These are phyloP conservation scores for Eucalyptus curtisii DNA, from an alignment of 345 rosid genomes.

Conservation along the genomic window DNA sequence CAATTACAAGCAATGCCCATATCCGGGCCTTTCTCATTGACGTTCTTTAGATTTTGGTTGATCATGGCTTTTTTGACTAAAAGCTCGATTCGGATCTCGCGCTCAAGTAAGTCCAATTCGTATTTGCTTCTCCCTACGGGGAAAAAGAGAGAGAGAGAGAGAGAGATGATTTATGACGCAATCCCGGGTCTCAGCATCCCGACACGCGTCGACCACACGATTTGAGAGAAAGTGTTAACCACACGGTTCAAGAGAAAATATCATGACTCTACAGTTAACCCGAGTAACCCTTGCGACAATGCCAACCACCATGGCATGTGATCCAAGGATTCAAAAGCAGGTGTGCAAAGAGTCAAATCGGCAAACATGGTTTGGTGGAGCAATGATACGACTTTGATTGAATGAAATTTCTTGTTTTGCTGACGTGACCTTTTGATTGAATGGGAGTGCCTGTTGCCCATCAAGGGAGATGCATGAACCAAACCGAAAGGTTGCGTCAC, in stretches of 20 bases:
- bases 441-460: not conserved
- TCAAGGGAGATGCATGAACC: not conserved
- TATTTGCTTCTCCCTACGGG: not conserved
- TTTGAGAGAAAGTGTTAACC: not conserved
- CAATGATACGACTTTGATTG: not conserved
- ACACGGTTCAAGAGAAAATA: not conserved
- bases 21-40: not conserved
- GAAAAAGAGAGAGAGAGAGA: not conserved
- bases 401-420: not conserved
- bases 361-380: not conserved
- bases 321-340: not conserved
- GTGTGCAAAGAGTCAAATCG: not conserved
- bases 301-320: not conserved
- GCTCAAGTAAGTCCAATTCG: not conserved
- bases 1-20: not conserved
- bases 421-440: not conserved
- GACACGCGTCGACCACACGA: not conserved
- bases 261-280: not conserved
- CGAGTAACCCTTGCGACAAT: not conserved
- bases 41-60: not conserved
- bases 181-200: not conserved
- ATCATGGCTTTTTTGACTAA: not conserved
- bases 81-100: not conserved
- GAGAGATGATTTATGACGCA: not conserved
- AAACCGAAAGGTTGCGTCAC: not conserved